Conservation (phyloP, 2,329 filamentous ascomycete species). For the Thelonectria discophora region DNA sequence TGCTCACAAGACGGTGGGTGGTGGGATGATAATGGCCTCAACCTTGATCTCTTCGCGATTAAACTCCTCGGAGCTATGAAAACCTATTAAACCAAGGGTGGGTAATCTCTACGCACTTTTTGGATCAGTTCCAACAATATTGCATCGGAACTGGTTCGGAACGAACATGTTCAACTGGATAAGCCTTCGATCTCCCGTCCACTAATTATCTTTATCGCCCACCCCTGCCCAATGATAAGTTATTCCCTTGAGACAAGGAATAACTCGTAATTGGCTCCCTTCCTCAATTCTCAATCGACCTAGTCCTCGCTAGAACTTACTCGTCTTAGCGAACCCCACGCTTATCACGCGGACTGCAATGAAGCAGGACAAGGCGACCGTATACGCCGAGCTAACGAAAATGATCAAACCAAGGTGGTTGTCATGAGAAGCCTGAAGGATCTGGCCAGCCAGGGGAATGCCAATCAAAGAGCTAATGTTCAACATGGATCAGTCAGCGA, state of each 20-base stretch:
- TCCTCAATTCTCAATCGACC: background rate
- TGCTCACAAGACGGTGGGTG: background rate
- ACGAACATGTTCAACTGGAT: background rate
- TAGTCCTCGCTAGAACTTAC: background rate
- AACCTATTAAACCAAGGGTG: background rate
- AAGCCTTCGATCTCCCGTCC: background rate
- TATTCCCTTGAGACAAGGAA: background rate
- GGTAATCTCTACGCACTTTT: background rate
- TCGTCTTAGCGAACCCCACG: background rate
- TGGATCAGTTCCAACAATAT: background rate
- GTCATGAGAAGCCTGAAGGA: background rate
- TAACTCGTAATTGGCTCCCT: background rate
- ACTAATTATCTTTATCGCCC: background rate
- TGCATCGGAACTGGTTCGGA: background rate
- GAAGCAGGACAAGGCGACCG: constrained; percentile 5
- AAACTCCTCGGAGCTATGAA: background rate
- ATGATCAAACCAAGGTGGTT: constrained; percentile 7
- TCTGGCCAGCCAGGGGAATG: constrained; percentile 6
- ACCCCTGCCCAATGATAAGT: background rate
- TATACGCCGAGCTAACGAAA: constrained; percentile 3
- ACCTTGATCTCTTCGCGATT: background rate
- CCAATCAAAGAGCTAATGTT: constrained; percentile 3
- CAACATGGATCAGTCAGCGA: background rate
- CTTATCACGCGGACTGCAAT: constrained; percentile 3
- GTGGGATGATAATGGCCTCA: background rate